A percentile compares a stretch with the other conserved stretches of the same genome.
phyloP scores from a whole-genome alignment of 1,139 yeast genomes.

The Hansenula anomala region DNA sequence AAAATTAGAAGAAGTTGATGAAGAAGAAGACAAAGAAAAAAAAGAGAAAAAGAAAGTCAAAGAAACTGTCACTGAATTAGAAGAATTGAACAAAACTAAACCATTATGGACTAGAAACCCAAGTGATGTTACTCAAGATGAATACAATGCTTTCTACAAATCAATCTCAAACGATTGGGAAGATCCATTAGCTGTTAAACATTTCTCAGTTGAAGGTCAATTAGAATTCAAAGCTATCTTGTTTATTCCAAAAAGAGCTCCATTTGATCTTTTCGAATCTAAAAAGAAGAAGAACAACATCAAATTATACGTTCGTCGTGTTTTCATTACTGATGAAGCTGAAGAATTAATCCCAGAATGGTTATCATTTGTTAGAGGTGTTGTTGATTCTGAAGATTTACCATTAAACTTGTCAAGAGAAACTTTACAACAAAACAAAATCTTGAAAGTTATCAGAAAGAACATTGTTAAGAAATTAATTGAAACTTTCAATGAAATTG shows the following conservation, averaged over 20 bases:
- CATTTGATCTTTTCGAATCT: slow-evolving; percentile 93
- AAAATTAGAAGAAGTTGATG: slow-evolving; percentile 55
- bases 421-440: slow-evolving; percentile 99
- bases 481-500: slow-evolving; percentile 98
- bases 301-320: slow-evolving; percentile 99
- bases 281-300: slow-evolving; percentile 99
- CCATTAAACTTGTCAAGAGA: slow-evolving; percentile 99
- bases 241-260: slow-evolving; percentile 98
- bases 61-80: slow-evolving; percentile 81
- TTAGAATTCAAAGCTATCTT: slow-evolving; percentile 98
- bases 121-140: slow-evolving; percentile 95
- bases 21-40: slow-evolving; percentile 56
- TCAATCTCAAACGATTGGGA: slow-evolving; percentile 99
- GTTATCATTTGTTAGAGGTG: slow-evolving; percentile 97
- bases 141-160: slow-evolving; percentile 99
- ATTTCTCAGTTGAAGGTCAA: slow-evolving; percentile 99
- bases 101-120: slow-evolving; percentile 99
- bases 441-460: slow-evolving; percentile 98
- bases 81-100: slow-evolving; percentile 98
- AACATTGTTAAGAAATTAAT: slow-evolving; percentile 97
- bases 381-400: slow-evolving; percentile 98
- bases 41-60: slow-evolving; percentile 68
- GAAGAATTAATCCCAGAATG: slow-evolving; percentile 99
- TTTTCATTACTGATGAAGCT: slow-evolving; percentile 98
- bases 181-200: slow-evolving; percentile 99